A percentile compares a stretch with the other conserved stretches of the same genome.
Evolutionary conservation across 345 rosid genomes (phyloP).

Genomic region (Garcia nutans): DNA sequence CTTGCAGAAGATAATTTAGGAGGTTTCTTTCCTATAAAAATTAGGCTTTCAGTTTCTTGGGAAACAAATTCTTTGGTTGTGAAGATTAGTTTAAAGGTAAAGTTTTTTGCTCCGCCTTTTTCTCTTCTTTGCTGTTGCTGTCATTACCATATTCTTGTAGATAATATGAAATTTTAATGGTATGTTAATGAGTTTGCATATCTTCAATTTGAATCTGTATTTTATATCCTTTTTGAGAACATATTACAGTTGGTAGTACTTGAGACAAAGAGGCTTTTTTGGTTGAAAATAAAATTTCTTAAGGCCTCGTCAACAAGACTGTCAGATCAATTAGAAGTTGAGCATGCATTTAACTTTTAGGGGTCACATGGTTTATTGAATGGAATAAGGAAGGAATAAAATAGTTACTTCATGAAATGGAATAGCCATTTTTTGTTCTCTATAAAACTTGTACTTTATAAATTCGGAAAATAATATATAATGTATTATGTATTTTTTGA

Average conservation of each 20-base stretch:
- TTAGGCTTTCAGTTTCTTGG: constrained; percentile 27
- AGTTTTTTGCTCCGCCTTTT: neutral
- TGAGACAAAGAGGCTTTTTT: neutral
- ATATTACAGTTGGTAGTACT: neutral
- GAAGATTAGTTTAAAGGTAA: constrained; percentile 22
- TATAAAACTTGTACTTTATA: too few relatives aligned
- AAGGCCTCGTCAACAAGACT: neutral
- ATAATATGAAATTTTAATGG: neutral
- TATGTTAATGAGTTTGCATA: neutral
- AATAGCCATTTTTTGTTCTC: too few relatives aligned
- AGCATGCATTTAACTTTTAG: neutral
- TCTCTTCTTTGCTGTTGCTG: neutral
- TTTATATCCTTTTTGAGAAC: neutral
- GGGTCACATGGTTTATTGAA: too few relatives aligned
- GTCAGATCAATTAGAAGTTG: neutral
- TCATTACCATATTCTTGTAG: neutral
- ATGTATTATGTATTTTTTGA: too few relatives aligned
- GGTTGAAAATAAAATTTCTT: neutral
- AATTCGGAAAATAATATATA: too few relatives aligned
- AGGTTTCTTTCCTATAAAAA: constrained; percentile 21
- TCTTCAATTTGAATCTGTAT: neutral
- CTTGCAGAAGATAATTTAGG: constrained; percentile 7
- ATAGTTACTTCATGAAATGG: too few relatives aligned
- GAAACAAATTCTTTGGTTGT: constrained; percentile 23
- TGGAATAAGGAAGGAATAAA: too few relatives aligned